Evolutionary conservation across 805 yeast genomes (phyloP).

Genomic region (Wickerhamomyces strasburgensis): DNA sequence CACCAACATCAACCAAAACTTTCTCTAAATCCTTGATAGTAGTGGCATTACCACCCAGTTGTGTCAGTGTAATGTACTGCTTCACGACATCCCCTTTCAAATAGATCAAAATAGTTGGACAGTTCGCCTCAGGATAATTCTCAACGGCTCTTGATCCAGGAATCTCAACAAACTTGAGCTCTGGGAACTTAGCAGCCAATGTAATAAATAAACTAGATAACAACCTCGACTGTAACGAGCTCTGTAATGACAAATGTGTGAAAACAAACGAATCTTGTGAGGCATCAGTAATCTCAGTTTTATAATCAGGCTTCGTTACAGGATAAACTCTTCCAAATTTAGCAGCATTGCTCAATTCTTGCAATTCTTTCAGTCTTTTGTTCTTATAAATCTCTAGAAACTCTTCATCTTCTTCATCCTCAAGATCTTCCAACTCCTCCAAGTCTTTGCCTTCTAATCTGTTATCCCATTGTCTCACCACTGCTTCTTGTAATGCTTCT

Average conservation of each 20-base stretch:
- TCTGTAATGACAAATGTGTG: slow-evolving; percentile 69
- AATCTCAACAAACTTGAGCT: slow-evolving; percentile 87
- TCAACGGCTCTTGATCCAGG: slow-evolving; percentile 90
- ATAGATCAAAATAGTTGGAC: slow-evolving; percentile 88
- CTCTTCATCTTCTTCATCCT: slow-evolving; percentile 92
- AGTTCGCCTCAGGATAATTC: slow-evolving; percentile 81
- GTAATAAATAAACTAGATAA: slow-evolving; percentile 51
- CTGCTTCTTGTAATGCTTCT: slow-evolving; percentile 81
- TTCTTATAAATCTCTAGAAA: slow-evolving; percentile 73
- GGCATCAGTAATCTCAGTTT: slow-evolving; percentile 77
- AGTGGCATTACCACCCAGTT: slow-evolving; percentile 82
- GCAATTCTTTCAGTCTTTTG: slow-evolving; percentile 72
- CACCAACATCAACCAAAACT: slow-evolving; percentile 60
- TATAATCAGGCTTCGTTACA: slow-evolving; percentile 84
- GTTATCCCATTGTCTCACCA: slow-evolving; percentile 73
- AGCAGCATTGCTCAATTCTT: slow-evolving; percentile 47
- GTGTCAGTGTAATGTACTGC: slow-evolving; percentile 75
- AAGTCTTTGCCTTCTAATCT: slow-evolving; percentile 71
- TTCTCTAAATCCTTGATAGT: slow-evolving; percentile 64
- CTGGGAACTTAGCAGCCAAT: slow-evolving; percentile 65
- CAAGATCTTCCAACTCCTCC: slow-evolving; percentile 80
- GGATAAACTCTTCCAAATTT: slow-evolving; percentile 75
- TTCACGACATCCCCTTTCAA: slow-evolving; percentile 71
- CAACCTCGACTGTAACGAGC: slow-evolving; percentile 68
- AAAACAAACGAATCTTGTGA: slow-evolving; percentile 63